Evolutionary conservation across 2,329 filamentous ascomycete species (phyloP).

Genomic region (Colletotrichum tamarilloi): DNA sequence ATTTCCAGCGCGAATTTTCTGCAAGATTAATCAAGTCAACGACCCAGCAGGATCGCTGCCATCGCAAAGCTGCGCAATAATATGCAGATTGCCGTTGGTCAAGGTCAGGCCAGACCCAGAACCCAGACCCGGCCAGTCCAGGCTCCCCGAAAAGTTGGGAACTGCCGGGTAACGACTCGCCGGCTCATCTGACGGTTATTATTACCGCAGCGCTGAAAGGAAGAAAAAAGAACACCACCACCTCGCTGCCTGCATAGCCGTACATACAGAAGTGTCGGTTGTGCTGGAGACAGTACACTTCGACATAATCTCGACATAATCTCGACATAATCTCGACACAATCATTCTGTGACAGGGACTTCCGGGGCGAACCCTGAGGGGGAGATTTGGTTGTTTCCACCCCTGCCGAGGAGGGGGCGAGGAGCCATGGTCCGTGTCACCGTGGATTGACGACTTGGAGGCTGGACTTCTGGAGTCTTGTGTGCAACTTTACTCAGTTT

Average conservation of each 20-base stretch:
- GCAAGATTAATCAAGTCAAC: constrained; percentile 6
- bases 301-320: not conserved
- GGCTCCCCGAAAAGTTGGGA: not conserved
- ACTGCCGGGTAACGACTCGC: not conserved
- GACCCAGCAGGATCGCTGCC: not conserved
- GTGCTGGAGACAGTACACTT: constrained; percentile 4
- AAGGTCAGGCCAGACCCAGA: not conserved
- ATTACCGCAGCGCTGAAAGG: not conserved
- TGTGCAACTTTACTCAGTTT: constrained; percentile 11
- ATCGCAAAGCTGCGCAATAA: not conserved
- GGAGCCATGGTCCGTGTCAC: not conserved
- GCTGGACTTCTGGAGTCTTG: not conserved
- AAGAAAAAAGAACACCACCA: not conserved
- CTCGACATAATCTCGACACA: constrained; percentile 31
- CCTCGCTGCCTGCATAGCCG: not conserved
- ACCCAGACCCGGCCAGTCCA: not conserved
- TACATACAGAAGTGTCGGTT: not conserved
- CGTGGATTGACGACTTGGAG: not conserved
- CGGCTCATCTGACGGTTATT: not conserved
- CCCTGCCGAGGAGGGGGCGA: not conserved
- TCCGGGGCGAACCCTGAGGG: constrained; percentile 31
- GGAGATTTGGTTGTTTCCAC: not conserved
- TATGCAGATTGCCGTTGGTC: not conserved
- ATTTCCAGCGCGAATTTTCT: constrained; percentile 34
- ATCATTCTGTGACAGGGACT: constrained; percentile 27